These are phyloP conservation scores for Triticum aestivum DNA, from an alignment of 176 grass and related monocot species.

Conservation along the genomic window IWGSC_CS_RefSeq_v2.1 NC_057796.1:414660641-414661140, in stretches of 20 bases:
- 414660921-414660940: neutral
- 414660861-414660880: neutral
- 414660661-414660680: neutral
- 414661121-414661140: conserved; percentile 35
- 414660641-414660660: neutral
- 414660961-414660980: conserved; percentile 5
- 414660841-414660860: neutral
- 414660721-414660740: neutral
- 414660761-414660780: conserved; percentile 1
- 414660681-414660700: neutral
- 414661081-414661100: neutral
- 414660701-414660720: neutral
- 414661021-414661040: neutral
- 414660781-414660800: conserved; percentile 24
- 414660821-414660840: neutral
- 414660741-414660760: neutral
- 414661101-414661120: neutral
- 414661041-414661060: neutral
- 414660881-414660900: neutral
- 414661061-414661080: neutral
- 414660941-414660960: neutral
- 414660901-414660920: neutral
- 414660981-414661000: neutral
- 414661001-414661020: neutral
- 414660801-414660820: conserved; percentile 16